A percentile compares a stretch with the other conserved stretches of the same genome.
Evolutionary conservation across 371 early-diverging fungal genomes (phyloP).

Genomic region (Mortierella sp.): DNA sequence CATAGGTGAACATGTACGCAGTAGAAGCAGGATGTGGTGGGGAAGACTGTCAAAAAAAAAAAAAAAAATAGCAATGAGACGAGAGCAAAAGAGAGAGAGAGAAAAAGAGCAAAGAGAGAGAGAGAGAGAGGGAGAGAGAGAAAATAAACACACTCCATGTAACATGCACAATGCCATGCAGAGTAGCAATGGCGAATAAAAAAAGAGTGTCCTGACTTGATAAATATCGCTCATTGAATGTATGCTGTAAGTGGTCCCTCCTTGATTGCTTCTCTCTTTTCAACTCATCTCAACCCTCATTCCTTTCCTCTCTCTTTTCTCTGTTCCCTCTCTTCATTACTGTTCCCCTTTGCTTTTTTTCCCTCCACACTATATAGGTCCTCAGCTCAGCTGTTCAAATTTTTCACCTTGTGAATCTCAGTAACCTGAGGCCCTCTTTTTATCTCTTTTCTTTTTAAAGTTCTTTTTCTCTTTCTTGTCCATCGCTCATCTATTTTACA

Average conservation of each 20-base stretch:
- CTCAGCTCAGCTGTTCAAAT: neutral
- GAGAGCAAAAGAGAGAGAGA: too few relatives aligned
- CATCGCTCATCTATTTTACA: conserved; percentile 15
- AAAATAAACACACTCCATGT: neutral
- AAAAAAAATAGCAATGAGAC: too few relatives aligned
- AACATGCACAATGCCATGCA: too few relatives aligned
- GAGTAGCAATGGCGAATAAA: too few relatives aligned
- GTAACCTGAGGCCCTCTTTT: neutral
- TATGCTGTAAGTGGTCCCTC: too few relatives aligned
- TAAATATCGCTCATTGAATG: neutral
- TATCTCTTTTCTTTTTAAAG: conserved; percentile 6
- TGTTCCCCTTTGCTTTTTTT: neutral
- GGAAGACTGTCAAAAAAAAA: too few relatives aligned
- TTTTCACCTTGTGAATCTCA: neutral
- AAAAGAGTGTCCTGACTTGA: too few relatives aligned
- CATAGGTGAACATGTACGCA: too few relatives aligned
- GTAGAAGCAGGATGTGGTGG: too few relatives aligned
- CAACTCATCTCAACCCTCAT: conserved; percentile 2
- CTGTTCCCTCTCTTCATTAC: neutral
- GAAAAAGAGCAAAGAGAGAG: neutral
- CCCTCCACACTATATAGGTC: neutral
- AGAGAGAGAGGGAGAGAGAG: neutral
- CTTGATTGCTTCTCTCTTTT: neutral
- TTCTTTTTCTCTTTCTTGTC: neutral
- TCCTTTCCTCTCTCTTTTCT: conserved; percentile 3